Evolutionary conservation across 805 yeast genomes (phyloP), one percentile per base, ranked within the genome.

Genomic region (Scheffersomyces spartinae): DNA sequence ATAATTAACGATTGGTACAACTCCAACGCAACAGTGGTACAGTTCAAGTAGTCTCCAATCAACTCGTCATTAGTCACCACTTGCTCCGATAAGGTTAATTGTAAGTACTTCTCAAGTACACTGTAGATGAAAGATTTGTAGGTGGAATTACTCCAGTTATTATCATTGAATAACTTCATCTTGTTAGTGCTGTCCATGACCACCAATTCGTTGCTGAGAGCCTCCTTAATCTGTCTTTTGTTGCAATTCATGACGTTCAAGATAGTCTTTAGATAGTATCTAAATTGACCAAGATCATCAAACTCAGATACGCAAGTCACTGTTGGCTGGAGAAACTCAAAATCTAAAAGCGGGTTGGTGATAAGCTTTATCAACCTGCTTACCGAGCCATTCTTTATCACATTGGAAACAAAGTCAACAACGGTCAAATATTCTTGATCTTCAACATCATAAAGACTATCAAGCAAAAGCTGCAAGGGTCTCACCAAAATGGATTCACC

Each of bases 391-490:
- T 64, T 53, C 22, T 57, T 50, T 3, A 67, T 29, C 5, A 59
- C 47, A 2, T 54, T 49, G 15, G 51, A 38, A 3, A 77, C 44
- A 70, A 81, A 75, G 26, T 64, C 59, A 2, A 61, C 49, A 1
- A 67, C 64, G 7, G 56, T 43, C 4, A 64, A 39, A 20, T 55
- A 54, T 20, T 60, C 50, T 6, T 68, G 62, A 7, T 55, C 58
- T 21, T 60, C 64, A 4, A 52, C 47, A 24, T 53, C 58, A 23
- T 48, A 47, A 12, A 79, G 45, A 21, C 72, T 78, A 42, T 85
- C 95, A 17, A 86, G 46, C 10, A 82, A 52, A 1, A 82, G 43
- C 32, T 74, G 71, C 5, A 84, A 45, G 0, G 94, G 91, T 34
- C 76, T 61, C 5, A 64, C 52, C 8, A 84, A 47, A 6, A 78